phyloP scores from a whole-genome alignment of 768 basidiomycete genomes.

The Kwoniella newhampshirensis region DNA sequence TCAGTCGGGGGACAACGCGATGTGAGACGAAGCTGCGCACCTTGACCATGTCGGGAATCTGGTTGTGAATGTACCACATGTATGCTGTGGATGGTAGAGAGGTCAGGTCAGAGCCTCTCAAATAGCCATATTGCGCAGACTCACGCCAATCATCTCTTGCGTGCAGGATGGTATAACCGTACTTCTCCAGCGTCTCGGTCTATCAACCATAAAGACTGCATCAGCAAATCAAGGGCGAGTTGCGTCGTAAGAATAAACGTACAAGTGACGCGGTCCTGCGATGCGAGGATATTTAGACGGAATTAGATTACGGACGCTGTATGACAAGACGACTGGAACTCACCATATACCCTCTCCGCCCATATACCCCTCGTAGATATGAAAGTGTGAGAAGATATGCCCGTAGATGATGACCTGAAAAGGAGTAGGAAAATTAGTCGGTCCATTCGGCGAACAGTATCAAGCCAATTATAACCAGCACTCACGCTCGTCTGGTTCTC shows the following conservation, averaged over 20 bases:
- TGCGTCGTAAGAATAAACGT: background rate
- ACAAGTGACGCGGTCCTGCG: constrained; percentile 2
- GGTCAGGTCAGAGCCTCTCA: background rate
- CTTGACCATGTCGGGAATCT: constrained; percentile 23
- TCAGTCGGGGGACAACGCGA: background rate
- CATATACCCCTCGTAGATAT: constrained; percentile 21
- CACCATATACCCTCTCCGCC: constrained; percentile 24
- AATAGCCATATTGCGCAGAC: background rate
- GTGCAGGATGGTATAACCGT: constrained; percentile 19
- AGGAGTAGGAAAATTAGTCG: background rate
- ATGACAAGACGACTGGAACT: background rate
- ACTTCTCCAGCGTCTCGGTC: constrained; percentile 9
- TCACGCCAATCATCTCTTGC: constrained; percentile 27
- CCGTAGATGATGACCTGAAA: constrained; percentile 18
- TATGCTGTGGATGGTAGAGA: constrained; percentile 4
- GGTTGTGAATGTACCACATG: constrained; percentile 19
- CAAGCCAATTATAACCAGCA: background rate
- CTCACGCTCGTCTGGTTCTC: constrained; percentile 24
- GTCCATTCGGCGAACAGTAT: background rate
- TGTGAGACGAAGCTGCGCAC: background rate
- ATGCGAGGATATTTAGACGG: no score
- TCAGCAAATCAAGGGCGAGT: no score
- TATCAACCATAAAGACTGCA: background rate
- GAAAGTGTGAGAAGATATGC: constrained; percentile 13
- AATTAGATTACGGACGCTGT: no score